Conservation (phyloP, 106 monocot species). For the Dendrobium huoshanense region DNA sequence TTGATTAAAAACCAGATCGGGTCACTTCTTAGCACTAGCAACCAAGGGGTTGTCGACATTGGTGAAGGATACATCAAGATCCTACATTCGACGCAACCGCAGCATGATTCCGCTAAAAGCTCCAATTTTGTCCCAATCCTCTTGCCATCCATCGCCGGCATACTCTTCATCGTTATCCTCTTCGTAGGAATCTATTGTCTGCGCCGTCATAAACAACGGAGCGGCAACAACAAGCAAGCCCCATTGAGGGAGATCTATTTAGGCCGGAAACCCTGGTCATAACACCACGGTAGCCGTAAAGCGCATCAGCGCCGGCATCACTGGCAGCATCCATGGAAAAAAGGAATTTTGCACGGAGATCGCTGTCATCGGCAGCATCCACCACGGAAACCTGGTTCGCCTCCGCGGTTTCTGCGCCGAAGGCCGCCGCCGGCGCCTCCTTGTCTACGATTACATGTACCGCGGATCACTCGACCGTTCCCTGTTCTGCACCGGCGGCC, state of each 20-base stretch:
- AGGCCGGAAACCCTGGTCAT: neutral
- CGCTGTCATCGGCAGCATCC: conserved; percentile 83
- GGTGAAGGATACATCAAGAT: conserved; percentile 51
- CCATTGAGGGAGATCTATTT: neutral
- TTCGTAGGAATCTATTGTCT: conserved; percentile 24
- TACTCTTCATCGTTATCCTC: conserved; percentile 31
- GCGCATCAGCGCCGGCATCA: conserved; percentile 32
- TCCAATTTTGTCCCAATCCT: conserved; percentile 31
- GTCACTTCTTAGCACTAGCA: conserved; percentile 23
- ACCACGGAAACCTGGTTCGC: conserved; percentile 81
- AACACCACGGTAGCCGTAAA: conserved; percentile 64
- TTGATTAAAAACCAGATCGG: conserved; percentile 44
- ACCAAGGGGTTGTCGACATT: neutral
- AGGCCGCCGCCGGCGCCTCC: conserved; percentile 40
- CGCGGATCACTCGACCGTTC: conserved; percentile 69
- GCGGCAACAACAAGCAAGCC: neutral
- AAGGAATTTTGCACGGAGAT: conserved; percentile 90
- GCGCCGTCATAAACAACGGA: neutral
- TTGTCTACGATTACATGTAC: conserved; percentile 96
- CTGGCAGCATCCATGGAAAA: conserved; percentile 48
- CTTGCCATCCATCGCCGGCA: conserved; percentile 44
- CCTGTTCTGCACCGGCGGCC: conserved; percentile 33
- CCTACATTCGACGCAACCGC: neutral
- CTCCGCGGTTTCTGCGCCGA: conserved; percentile 79
- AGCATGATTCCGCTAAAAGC: neutral